phyloP scores from a whole-genome alignment of 768 basidiomycete genomes.

The Suillus plorans region DNA sequence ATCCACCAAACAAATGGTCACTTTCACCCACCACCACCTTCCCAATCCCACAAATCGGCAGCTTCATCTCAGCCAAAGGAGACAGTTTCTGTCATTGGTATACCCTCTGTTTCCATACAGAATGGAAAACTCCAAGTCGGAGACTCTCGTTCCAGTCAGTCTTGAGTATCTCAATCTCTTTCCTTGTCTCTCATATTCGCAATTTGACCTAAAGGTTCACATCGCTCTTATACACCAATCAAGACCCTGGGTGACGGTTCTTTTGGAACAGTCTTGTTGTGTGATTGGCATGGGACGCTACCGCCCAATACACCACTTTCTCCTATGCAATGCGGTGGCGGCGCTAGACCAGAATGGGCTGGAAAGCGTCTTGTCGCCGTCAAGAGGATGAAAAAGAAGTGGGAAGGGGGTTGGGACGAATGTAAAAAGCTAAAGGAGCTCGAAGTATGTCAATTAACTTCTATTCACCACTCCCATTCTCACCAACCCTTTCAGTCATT shows the following conservation, averaged over 20 bases:
- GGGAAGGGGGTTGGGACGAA: constrained; percentile 99
- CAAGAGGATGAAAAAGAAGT: constrained; percentile 97
- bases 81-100: constrained; percentile 64
- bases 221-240: constrained; percentile 89
- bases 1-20: constrained; percentile 14
- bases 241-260: constrained; percentile 98
- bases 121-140: constrained; percentile 73
- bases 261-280: constrained; percentile 97
- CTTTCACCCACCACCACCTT: constrained; percentile 17
- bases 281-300: constrained; percentile 97
- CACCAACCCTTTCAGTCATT: constrained; percentile 63
- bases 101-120: constrained; percentile 75
- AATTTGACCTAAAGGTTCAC: constrained; percentile 55
- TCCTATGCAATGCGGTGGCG: constrained; percentile 94
- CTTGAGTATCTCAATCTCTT: constrained; percentile 8
- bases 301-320: constrained; percentile 89
- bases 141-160: constrained; percentile 68
- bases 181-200: constrained; percentile 12
- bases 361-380: constrained; percentile 95
- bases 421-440: constrained; percentile 94
- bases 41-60: constrained; percentile 15
- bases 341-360: constrained; percentile 89
- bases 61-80: constrained; percentile 44
- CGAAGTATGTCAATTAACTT: constrained; percentile 57
- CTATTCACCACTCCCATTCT: constrained; percentile 13